A percentile compares a stretch with the other conserved stretches of the same genome.
These are phyloP conservation scores for Pseudogymnoascus sp. DNA, from an alignment of 2,329 filamentous ascomycete genomes.

Conservation along the genomic window DNA sequence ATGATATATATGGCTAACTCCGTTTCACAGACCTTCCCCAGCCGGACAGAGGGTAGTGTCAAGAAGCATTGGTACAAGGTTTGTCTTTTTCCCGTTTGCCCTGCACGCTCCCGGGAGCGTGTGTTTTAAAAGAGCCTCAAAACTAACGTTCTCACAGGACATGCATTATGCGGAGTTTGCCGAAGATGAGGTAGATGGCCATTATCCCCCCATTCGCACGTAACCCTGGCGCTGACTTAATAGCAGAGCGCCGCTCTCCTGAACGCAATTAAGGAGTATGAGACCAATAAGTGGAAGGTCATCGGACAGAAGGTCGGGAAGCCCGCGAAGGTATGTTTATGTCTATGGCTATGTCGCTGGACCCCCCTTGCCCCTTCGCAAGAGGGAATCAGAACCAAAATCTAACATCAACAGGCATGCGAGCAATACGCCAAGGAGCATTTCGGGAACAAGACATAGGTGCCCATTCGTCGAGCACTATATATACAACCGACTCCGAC, in stretches of 20 bases:
- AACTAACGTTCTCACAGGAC: constrained; percentile 48
- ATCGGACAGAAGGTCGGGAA: constrained; percentile 97
- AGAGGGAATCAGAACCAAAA: constrained; percentile 12
- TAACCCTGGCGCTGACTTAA: constrained; percentile 24
- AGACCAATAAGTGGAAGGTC: constrained; percentile 96
- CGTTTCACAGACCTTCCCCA: constrained; percentile 66
- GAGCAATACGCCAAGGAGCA: constrained; percentile 96
- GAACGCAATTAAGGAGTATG: constrained; percentile 96
- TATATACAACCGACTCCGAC: neutral
- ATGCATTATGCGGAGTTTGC: constrained; percentile 99
- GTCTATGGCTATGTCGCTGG: neutral
- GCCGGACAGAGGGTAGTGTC: constrained; percentile 89
- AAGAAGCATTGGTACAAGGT: constrained; percentile 99
- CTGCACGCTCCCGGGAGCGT: neutral
- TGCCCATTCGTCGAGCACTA: neutral
- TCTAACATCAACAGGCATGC: constrained; percentile 50
- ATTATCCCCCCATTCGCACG: neutral
- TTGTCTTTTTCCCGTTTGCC: constrained; percentile 22
- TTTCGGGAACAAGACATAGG: constrained; percentile 39
- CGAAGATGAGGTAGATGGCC: constrained; percentile 71
- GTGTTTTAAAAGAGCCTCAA: neutral
- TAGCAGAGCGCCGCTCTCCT: constrained; percentile 50
- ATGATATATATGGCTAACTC: neutral
- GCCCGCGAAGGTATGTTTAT: constrained; percentile 69
- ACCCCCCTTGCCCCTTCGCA: neutral